A percentile compares a stretch with the other conserved stretches of the same genome.
phyloP scores from a whole-genome alignment of 805 yeast genomes.

The Diddensiella santjacobensis region DNA sequence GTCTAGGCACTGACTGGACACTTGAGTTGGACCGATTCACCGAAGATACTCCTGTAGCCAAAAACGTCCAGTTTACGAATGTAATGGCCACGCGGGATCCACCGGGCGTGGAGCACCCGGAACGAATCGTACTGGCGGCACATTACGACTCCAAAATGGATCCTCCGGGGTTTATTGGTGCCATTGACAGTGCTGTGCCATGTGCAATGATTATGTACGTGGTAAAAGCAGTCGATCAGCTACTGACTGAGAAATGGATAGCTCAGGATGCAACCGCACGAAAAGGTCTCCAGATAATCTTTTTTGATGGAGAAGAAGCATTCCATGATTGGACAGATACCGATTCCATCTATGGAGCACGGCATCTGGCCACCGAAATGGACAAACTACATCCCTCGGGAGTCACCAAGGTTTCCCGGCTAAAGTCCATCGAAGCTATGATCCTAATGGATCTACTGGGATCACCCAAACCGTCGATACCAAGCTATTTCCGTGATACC shows the following conservation, averaged over 20 bases:
- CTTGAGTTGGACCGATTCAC: constrained; percentile 30
- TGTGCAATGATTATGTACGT: constrained; percentile 49
- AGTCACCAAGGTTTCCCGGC: constrained; percentile 11
- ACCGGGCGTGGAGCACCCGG: constrained; percentile 19
- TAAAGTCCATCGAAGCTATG: constrained; percentile 41
- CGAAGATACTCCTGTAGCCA: constrained; percentile 38
- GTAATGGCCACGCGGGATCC: constrained; percentile 30
- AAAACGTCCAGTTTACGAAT: constrained; percentile 33
- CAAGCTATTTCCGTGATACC: constrained; percentile 45
- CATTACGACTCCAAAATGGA: constrained; percentile 51
- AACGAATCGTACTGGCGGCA: constrained; percentile 43
- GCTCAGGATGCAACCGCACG: constrained; percentile 1
- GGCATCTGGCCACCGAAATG: constrained; percentile 45
- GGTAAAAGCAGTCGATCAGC: constrained; percentile 33
- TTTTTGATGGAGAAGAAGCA: constrained; percentile 64
- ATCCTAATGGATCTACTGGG: constrained; percentile 53
- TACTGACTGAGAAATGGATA: constrained; percentile 25
- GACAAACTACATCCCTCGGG: constrained; percentile 10
- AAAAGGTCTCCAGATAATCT: constrained; percentile 45
- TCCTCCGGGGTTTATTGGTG: constrained; percentile 58
- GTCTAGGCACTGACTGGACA: constrained; percentile 26
- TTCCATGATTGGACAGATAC: constrained; percentile 46
- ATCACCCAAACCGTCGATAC: constrained; percentile 32
- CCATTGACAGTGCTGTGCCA: constrained; percentile 56
- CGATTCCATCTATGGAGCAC: constrained; percentile 57